These are phyloP conservation scores for Starmerella tilneyi DNA, from an alignment of 805 yeast genomes.

Conservation along the genomic window DNA sequence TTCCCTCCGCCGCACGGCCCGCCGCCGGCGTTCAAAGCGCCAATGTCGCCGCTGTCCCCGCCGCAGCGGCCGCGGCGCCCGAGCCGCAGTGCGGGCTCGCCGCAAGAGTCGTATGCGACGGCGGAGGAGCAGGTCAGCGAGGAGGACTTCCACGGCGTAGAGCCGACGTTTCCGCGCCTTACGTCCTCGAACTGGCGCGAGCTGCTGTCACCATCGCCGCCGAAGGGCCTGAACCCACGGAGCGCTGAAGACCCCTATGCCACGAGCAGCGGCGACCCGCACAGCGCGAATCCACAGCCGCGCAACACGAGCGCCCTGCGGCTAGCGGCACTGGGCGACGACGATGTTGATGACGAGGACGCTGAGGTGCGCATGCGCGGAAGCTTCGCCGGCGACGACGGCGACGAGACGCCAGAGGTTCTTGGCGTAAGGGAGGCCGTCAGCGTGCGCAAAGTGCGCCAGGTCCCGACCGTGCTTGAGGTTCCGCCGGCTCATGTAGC, in stretches of 20 bases:
- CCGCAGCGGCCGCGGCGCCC: background rate
- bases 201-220: background rate
- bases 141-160: background rate
- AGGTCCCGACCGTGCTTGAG: constrained; percentile 1
- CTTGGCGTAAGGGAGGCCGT: background rate
- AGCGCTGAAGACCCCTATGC: no score
- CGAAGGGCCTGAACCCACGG: background rate
- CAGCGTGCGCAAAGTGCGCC: background rate
- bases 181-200: constrained; percentile 1
- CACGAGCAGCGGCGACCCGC: no score
- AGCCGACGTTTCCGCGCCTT: background rate
- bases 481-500: background rate
- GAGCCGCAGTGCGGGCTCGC: background rate
- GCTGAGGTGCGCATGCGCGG: background rate
- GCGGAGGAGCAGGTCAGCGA: constrained; percentile 6
- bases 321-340: background rate
- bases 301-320: background rate
- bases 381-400: background rate
- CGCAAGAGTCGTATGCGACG: background rate
- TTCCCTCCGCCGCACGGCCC: background rate
- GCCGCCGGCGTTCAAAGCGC: constrained; percentile 3
- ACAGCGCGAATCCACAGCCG: background rate
- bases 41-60: constrained; percentile 8
- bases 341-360: constrained; percentile 1
- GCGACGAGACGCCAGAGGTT: background rate